Evolutionary conservation across 2,329 filamentous ascomycete species (phyloP).

Genomic region (Fusarium albosuccineum): DNA sequence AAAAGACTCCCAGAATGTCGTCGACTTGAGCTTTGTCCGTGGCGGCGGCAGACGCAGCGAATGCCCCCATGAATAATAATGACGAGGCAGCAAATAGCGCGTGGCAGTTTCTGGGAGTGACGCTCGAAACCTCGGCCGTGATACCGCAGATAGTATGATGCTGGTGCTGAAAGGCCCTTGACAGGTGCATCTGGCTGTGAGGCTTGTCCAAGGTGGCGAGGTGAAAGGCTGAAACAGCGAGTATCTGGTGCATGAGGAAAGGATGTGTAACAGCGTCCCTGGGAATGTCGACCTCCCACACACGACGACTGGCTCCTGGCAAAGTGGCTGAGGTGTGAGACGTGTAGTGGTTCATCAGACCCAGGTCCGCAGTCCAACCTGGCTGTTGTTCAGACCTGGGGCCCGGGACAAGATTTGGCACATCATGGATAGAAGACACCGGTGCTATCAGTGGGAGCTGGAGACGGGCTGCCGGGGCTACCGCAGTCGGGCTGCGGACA

Average conservation of each 20-base stretch:
- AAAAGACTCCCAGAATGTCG: not conserved
- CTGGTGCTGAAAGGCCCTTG: constrained; percentile 15
- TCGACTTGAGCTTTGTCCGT: not conserved
- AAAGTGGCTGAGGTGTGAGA: constrained; percentile 9
- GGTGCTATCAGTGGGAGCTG: too few species aligned
- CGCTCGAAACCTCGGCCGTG: constrained; percentile 2
- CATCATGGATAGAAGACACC: too few species aligned
- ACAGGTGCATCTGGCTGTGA: not conserved
- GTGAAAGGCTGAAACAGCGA: constrained; percentile 20
- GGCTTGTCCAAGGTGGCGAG: constrained; percentile 7
- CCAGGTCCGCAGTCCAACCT: constrained; percentile 10
- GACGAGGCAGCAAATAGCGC: constrained; percentile 20
- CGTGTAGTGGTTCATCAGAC: constrained; percentile 20
- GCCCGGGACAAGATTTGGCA: too few species aligned
- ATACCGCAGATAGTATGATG: constrained; percentile 17
- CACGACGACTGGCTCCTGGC: constrained; percentile 7
- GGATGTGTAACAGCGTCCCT: not conserved
- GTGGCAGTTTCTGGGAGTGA: constrained; percentile 10
- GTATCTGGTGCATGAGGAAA: constrained; percentile 22
- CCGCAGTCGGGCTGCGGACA: not conserved
- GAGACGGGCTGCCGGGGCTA: too few species aligned
- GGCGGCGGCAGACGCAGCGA: not conserved
- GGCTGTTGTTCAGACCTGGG: not conserved
- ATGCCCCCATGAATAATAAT: constrained; percentile 8
- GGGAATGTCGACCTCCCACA: constrained; percentile 14